Evolutionary conservation across 371 early-diverging fungal genomes (phyloP).

Genomic region (Haplosporangium sp.): DNA sequence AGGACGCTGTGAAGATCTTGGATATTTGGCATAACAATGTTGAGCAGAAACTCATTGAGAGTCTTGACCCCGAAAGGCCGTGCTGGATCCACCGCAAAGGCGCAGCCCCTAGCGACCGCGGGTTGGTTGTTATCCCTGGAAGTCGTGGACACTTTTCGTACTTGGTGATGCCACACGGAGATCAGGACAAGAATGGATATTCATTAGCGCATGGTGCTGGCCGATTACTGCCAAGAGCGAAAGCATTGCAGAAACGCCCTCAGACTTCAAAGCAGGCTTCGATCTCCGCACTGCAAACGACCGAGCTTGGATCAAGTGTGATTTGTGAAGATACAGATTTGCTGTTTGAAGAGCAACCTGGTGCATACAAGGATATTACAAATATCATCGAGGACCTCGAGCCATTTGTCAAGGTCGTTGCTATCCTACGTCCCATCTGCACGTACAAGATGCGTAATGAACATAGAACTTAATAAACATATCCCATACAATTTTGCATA

Average conservation of each 20-base stretch:
- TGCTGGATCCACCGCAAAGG: constrained; percentile 65
- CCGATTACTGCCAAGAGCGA: constrained; percentile 57
- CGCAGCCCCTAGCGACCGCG: constrained; percentile 65
- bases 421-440: constrained; percentile 61
- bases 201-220: constrained; percentile 71
- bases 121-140: constrained; percentile 67
- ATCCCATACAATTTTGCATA: not conserved
- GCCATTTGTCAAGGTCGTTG: constrained; percentile 57
- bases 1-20: constrained; percentile 53
- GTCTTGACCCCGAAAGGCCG: constrained; percentile 26
- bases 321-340: constrained; percentile 64
- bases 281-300: constrained; percentile 54
- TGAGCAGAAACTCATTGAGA: constrained; percentile 33
- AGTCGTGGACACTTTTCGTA: constrained; percentile 64
- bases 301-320: constrained; percentile 60
- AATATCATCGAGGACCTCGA: constrained; percentile 61
- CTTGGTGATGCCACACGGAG: constrained; percentile 60
- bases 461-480: constrained; percentile 15
- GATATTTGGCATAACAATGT: constrained; percentile 70
- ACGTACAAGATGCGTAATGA: constrained; percentile 67
- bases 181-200: constrained; percentile 55
- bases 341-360: constrained; percentile 66
- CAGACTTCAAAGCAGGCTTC: constrained; percentile 41
- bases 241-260: constrained; percentile 56
- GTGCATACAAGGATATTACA: constrained; percentile 66